These are phyloP conservation scores for Astrothelium subdiscretum DNA, from an alignment of 495 filamentous ascomycete species.

Conservation along the genomic window DNA sequence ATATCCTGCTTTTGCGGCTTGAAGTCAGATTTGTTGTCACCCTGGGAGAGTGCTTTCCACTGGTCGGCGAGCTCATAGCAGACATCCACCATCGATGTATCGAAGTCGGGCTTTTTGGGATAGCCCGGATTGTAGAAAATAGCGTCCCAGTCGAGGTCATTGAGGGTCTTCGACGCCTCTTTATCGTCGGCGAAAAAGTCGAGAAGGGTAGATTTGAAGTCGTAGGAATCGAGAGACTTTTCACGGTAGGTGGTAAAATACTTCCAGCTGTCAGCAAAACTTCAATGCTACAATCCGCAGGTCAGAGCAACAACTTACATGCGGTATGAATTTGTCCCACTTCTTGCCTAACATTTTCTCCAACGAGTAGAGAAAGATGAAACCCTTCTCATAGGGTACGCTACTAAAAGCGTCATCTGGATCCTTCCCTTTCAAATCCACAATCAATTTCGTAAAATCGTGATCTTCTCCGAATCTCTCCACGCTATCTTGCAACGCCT, in stretches of 20 bases:
- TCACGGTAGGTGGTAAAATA: conserved; percentile 76
- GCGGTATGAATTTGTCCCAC: conserved; percentile 87
- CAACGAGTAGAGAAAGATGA: conserved; percentile 69
- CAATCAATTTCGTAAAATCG: conserved; percentile 83
- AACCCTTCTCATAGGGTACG: conserved; percentile 73
- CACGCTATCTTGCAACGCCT: conserved; percentile 60
- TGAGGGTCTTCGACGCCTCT: conserved; percentile 53
- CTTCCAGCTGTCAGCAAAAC: conserved; percentile 20
- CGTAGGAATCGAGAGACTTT: conserved; percentile 79
- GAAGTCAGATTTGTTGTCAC: conserved; percentile 36
- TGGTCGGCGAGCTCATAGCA: conserved; percentile 72
- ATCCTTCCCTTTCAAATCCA: conserved; percentile 78
- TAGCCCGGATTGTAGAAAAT: conserved; percentile 79
- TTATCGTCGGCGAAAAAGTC: conserved; percentile 67
- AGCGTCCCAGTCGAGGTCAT: conserved; percentile 71
- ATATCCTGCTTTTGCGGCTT: conserved; percentile 58
- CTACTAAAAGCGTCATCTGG: conserved; percentile 91
- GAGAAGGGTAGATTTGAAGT: conserved; percentile 79
- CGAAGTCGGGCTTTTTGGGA: conserved; percentile 81
- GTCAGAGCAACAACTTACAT: conserved; percentile 34
- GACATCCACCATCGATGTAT: conserved; percentile 74
- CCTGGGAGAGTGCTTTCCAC: conserved; percentile 47
- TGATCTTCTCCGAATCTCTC: conserved; percentile 66
- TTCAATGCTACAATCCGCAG: background rate
- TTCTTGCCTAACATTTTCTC: conserved; percentile 78